Evolutionary conservation across 495 filamentous ascomycete genomes (phyloP).

Genomic region (Penicillium paradoxum): DNA sequence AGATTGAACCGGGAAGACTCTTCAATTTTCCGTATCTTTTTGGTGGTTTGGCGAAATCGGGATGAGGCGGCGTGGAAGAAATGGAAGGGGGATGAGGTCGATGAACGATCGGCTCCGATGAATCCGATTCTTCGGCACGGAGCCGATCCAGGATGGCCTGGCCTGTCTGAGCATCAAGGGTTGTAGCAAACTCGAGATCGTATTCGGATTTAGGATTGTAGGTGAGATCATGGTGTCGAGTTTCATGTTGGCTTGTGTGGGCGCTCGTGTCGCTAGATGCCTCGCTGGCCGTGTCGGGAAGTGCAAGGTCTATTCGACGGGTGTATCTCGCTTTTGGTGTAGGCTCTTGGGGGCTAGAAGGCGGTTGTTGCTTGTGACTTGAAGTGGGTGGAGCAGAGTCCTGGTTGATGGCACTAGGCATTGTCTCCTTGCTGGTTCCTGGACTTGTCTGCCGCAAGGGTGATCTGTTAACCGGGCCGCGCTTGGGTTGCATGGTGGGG

Average conservation of each 20-base stretch:
- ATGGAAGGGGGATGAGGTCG: constrained; percentile 9
- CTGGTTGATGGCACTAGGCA: constrained; percentile 9
- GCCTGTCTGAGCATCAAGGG: constrained; percentile 41
- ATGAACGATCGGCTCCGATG: constrained; percentile 22
- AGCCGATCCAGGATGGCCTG: constrained; percentile 28
- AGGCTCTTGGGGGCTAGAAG: constrained; percentile 6
- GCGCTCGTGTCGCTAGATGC: constrained; percentile 27
- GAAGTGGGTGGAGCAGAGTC: constrained; percentile 9
- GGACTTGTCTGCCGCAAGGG: constrained; percentile 34
- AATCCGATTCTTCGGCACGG: constrained; percentile 15
- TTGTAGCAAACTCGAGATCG: constrained; percentile 37
- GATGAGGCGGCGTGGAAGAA: background rate
- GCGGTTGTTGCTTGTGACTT: constrained; percentile 1
- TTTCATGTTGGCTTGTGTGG: constrained; percentile 7
- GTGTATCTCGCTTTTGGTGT: constrained; percentile 36
- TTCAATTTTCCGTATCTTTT: constrained; percentile 43
- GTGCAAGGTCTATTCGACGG: constrained; percentile 33
- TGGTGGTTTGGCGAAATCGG: constrained; percentile 33
- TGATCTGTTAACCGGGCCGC: constrained; percentile 31
- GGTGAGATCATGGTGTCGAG: background rate
- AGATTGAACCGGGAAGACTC: constrained; percentile 40
- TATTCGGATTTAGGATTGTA: constrained; percentile 5
- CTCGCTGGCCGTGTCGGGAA: constrained; percentile 45
- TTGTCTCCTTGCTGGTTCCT: constrained; percentile 15
- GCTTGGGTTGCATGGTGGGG: constrained; percentile 28